Conservation (phyloP, 108 stramenopile species). For the Cyclotella distinguenda region DNA sequence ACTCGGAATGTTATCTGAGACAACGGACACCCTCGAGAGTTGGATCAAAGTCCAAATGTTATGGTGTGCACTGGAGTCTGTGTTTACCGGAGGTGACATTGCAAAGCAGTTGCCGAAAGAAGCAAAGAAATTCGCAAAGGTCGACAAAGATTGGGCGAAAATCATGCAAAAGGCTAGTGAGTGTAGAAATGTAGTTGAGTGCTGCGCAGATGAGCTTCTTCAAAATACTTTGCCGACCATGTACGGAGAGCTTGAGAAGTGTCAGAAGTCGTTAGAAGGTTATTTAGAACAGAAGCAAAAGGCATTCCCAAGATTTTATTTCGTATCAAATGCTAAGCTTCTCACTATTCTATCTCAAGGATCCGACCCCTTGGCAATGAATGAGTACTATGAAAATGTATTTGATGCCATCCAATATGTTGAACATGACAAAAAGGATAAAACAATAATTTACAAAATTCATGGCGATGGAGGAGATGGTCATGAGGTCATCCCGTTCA, state of each 20-base stretch:
- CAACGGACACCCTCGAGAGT: constrained; percentile 86
- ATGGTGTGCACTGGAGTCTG: constrained; percentile 91
- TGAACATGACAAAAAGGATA: constrained; percentile 87
- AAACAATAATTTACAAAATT: constrained; percentile 77
- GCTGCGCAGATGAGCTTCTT: constrained; percentile 74
- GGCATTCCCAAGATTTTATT: constrained; percentile 93
- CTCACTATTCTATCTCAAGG: constrained; percentile 89
- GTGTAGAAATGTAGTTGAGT: constrained; percentile 76
- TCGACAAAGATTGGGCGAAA: constrained; percentile 91
- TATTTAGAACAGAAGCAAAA: constrained; percentile 92
- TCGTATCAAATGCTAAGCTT: constrained; percentile 88
- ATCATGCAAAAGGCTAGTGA: constrained; percentile 81
- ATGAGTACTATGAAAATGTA: constrained; percentile 91
- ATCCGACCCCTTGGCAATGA: constrained; percentile 90
- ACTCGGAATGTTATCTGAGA: constrained; percentile 75
- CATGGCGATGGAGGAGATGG: constrained; percentile 73
- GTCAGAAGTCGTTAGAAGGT: constrained; percentile 89
- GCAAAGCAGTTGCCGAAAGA: constrained; percentile 91
- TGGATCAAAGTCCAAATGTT: constrained; percentile 92
- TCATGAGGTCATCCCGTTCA: constrained; percentile 75
- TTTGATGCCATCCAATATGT: constrained; percentile 88
- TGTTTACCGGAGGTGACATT: constrained; percentile 92
- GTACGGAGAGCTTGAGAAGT: constrained; percentile 90
- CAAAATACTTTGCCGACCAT: constrained; percentile 74
- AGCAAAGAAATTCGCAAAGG: constrained; percentile 90